A percentile compares a stretch with the other conserved stretches of the same genome.
Conservation (phyloP, 441 rosid genomes). For the Erodium texanum region DNA sequence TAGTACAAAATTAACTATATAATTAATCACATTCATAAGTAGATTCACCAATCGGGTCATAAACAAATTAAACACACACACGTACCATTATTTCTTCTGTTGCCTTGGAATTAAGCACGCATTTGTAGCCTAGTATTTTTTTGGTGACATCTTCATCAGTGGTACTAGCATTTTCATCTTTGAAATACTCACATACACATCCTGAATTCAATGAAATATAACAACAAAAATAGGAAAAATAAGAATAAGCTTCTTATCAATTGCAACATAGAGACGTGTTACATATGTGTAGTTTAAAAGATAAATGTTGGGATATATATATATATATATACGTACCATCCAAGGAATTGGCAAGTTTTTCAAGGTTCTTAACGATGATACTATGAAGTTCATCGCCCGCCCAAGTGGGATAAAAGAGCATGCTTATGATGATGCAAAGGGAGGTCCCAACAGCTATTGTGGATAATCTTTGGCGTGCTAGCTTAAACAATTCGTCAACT, state of each 20-base stretch:
- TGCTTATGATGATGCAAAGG: conserved; percentile 42
- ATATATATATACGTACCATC: conserved; percentile 28
- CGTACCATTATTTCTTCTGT: conserved; percentile 56
- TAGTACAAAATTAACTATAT: too few relatives aligned
- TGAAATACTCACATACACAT: conserved; percentile 33
- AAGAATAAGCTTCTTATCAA: neutral
- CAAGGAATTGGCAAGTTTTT: conserved; percentile 42
- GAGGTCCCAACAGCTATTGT: conserved; percentile 48
- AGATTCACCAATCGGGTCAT: too few relatives aligned
- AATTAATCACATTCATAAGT: too few relatives aligned
- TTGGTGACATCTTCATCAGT: neutral
- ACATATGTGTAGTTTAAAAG: too few relatives aligned
- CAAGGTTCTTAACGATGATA: conserved; percentile 35
- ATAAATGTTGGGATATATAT: too few relatives aligned
- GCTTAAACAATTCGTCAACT: conserved; percentile 26
- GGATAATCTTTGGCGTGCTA: conserved; percentile 34
- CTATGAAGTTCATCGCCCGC: conserved; percentile 52
- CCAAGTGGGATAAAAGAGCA: conserved; percentile 49
- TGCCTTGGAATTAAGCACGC: conserved; percentile 53
- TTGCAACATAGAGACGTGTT: too few relatives aligned
- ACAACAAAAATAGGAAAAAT: too few relatives aligned
- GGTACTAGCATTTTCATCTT: conserved; percentile 16
- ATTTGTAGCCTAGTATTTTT: conserved; percentile 36
- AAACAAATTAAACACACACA: conserved; percentile 12
- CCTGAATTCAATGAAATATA: conserved; percentile 24